A percentile compares a stretch with the other conserved stretches of the same genome.
Evolutionary conservation across 768 basidiomycete species (phyloP).

Genomic region (Tylopilus subfusipes): DNA sequence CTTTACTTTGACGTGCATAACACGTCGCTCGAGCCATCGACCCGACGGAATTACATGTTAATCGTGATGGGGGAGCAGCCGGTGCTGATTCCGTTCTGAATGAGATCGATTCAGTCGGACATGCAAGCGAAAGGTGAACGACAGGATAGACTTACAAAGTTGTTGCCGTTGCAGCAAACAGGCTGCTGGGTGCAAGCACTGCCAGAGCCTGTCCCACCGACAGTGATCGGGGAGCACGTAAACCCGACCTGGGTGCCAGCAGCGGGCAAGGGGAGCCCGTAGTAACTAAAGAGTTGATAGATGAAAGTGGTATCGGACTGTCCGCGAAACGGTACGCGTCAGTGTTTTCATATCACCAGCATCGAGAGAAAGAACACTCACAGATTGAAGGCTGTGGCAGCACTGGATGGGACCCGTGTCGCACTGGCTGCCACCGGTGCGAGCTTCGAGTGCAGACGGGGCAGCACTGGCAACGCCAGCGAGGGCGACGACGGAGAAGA

Average conservation of each 20-base stretch:
- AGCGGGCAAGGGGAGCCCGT: background rate
- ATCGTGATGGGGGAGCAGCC: conserved; percentile 2
- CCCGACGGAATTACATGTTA: background rate
- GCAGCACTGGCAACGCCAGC: background rate
- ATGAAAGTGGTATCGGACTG: background rate
- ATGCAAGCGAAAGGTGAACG: background rate
- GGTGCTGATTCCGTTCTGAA: background rate
- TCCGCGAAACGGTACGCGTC: background rate
- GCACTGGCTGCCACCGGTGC: conserved; percentile 24
- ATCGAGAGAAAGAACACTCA: background rate
- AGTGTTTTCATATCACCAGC: background rate
- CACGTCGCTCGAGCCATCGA: background rate
- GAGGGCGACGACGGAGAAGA: conserved; percentile 6
- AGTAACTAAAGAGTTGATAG: background rate
- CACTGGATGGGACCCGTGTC: conserved; percentile 36
- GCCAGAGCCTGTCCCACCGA: background rate
- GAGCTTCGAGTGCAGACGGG: conserved; percentile 1
- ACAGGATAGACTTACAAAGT: background rate
- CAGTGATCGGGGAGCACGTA: background rate
- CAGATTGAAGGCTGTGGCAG: background rate
- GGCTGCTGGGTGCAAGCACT: background rate
- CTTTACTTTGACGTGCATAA: too few species aligned
- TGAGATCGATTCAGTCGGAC: background rate
- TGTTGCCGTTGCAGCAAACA: background rate
- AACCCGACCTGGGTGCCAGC: background rate